Conservation (phyloP, 176 grass and related monocot genomes). For the Triticum urartu region DNA sequence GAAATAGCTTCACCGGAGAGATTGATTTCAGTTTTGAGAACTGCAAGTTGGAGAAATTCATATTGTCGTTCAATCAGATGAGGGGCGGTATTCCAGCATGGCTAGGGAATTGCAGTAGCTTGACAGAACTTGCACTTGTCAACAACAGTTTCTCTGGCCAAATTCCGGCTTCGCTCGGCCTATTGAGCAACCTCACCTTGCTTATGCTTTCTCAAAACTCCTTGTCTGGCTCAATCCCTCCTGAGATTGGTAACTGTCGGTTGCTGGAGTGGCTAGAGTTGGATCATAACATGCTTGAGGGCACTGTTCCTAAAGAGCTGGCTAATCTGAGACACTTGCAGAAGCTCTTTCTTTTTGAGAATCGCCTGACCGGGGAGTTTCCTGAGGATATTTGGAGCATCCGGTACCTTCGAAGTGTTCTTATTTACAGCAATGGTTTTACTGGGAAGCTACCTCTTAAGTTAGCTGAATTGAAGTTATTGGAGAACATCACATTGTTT, state of each 20-base stretch:
- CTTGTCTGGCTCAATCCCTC: constrained; percentile 46
- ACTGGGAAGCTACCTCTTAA: constrained; percentile 15
- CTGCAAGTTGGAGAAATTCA: constrained; percentile 54
- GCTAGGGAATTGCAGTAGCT: constrained; percentile 57
- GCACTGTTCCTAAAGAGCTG: constrained; percentile 18
- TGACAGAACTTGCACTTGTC: constrained; percentile 35
- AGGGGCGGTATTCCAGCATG: constrained; percentile 46
- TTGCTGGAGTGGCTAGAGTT: constrained; percentile 10
- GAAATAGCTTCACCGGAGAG: constrained; percentile 53
- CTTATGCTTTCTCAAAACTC: constrained; percentile 69
- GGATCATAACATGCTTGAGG: neutral
- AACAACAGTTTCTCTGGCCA: constrained; percentile 54
- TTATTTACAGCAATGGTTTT: neutral
- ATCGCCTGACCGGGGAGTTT: constrained; percentile 50
- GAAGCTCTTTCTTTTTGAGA: constrained; percentile 4
- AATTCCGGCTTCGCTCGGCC: constrained; percentile 58
- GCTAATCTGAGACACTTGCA: constrained; percentile 11
- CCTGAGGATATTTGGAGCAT: constrained; percentile 71
- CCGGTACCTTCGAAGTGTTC: constrained; percentile 32
- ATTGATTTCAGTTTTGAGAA: constrained; percentile 54
- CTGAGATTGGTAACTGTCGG: constrained; percentile 20
- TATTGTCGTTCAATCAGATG: constrained; percentile 53
- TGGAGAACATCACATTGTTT: constrained; percentile 51
- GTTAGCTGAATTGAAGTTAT: neutral
- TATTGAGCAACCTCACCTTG: constrained; percentile 46